These are phyloP conservation scores for Pseudoperonospora humuli DNA, from an alignment of 352 stramenopile species.

Conservation along the genomic window DNA sequence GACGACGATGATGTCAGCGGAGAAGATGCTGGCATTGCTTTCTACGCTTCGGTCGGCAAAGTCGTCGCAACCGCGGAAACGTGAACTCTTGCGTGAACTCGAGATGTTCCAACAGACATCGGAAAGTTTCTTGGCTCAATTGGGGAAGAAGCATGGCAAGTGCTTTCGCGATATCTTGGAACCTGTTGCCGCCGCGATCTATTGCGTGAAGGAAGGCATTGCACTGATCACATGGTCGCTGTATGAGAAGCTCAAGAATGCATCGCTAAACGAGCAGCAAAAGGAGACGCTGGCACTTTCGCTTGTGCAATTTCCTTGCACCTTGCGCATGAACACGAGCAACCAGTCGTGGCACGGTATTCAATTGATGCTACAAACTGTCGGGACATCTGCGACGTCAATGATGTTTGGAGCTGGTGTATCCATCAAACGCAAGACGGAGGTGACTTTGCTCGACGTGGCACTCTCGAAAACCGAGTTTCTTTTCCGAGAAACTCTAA, in stretches of 20 bases:
- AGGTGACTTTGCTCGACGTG: constrained; percentile 67
- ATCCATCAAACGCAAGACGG: constrained; percentile 47
- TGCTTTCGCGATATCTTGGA: constrained; percentile 83
- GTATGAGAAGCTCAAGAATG: constrained; percentile 44
- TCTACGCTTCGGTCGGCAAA: constrained; percentile 23
- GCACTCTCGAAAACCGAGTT: constrained; percentile 63
- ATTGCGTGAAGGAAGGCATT: constrained; percentile 82
- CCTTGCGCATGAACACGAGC: constrained; percentile 16
- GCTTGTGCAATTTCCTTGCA: constrained; percentile 66
- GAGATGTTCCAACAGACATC: constrained; percentile 87
- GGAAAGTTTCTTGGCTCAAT: constrained; percentile 63
- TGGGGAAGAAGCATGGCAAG: constrained; percentile 59
- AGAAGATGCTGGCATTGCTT: constrained; percentile 52
- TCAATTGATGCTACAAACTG: constrained; percentile 45
- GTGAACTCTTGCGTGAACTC: constrained; percentile 71
- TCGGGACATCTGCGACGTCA: constrained; percentile 33
- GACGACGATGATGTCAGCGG: constrained; percentile 54
- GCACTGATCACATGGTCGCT: constrained; percentile 60
- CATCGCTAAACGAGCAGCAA: constrained; percentile 30
- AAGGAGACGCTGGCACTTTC: constrained; percentile 46
- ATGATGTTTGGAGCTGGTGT: constrained; percentile 36
- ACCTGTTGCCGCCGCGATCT: constrained; percentile 65
- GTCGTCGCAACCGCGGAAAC: constrained; percentile 38
- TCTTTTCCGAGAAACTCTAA: constrained; percentile 44
- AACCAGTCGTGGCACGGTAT: constrained; percentile 75